Base-by-base conservation (phyloP, 1,139 yeast genomes). In the Ogataea hybrid region DNA sequence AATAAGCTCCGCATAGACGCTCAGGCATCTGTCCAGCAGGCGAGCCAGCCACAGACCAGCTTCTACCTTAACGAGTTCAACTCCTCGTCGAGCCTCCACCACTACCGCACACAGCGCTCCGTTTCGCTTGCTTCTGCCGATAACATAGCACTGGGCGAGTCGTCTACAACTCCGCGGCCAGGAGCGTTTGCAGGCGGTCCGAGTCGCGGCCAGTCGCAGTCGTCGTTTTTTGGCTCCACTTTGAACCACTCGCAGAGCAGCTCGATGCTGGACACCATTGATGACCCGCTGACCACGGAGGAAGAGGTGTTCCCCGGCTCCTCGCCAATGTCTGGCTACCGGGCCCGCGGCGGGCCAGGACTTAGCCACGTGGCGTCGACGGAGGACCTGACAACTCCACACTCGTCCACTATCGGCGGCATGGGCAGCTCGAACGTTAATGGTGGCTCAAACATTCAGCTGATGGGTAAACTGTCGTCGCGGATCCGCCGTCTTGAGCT, bases 401-500 rank as follows among this genome's bases (percentile, higher is more conserved):
- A 47, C 29, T 47, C 54, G 5, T 51, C 55, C 6, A 50, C 53
- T 1, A 47, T 52, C 21, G 58, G 55, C 4, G 47, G 50, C 6
- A 44, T 37, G 16, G 37, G 47, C 5, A 42, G 49, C 18, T 41
- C 44, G 1, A 53, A 49, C 28, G 48, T 50, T 27, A 55, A 46
- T 23, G 54, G 51, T 20, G 58, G 50, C 41, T 57, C 48, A 3
- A 69, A 74, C 37, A 71, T 82, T 36, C 95, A 85, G 56, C 59
- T 87, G 25, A 73, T 87, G 32, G 81, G 84, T 49, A 82, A 83
- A 52, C 73, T 88, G 75, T 75, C 88, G 39, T 69, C 86, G 1
- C 87, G 81, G 37, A 79, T 90, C 16, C 75, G 96, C 45, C 73
- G 90, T 43, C 67, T 90, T 32, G 96, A 92, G 58, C 76, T 84